Conservation (phyloP, 352 stramenopile species). For the Phytophthora pluvialis region DNA sequence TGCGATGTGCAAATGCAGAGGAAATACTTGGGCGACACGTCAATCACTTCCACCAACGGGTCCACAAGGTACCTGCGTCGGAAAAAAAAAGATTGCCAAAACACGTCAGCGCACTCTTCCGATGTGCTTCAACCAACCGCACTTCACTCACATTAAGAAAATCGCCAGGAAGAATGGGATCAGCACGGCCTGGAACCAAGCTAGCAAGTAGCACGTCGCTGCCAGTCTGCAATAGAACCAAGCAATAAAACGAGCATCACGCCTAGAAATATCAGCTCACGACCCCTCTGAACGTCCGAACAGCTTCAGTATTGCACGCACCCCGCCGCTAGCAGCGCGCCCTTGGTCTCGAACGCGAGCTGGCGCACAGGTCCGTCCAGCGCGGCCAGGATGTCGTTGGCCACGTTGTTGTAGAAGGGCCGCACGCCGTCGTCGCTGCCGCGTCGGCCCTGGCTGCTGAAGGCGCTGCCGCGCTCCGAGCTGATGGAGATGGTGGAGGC, state of each 20-base stretch:
- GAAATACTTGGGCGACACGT: conserved; percentile 89
- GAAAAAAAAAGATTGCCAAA: not conserved
- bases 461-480: conserved; percentile 34
- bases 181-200: conserved; percentile 87
- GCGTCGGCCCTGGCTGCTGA: conserved; percentile 18
- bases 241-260: not conserved
- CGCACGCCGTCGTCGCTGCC: conserved; percentile 21
- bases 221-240: conserved; percentile 54
- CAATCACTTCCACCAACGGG: conserved; percentile 87
- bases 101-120: conserved; percentile 1
- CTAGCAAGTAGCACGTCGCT: conserved; percentile 78
- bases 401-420: conserved; percentile 55
- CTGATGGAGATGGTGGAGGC: conserved; percentile 40
- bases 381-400: conserved; percentile 62
- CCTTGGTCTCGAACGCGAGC: conserved; percentile 82
- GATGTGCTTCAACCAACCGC: not conserved
- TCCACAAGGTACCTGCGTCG: conserved; percentile 80
- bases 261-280: conserved; percentile 4
- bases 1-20: conserved; percentile 85
- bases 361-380: conserved; percentile 73
- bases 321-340: conserved; percentile 82
- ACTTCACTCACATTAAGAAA: conserved; percentile 78
- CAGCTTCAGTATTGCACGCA: conserved; percentile 29
- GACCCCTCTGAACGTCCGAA: not conserved
- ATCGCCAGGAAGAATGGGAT: conserved; percentile 90